Percentiles rank a stretch among this genome's conserved stretches.
phyloP scores from a whole-genome alignment of 2,329 filamentous ascomycete species.

The Hymenoscyphus linearis region DNA sequence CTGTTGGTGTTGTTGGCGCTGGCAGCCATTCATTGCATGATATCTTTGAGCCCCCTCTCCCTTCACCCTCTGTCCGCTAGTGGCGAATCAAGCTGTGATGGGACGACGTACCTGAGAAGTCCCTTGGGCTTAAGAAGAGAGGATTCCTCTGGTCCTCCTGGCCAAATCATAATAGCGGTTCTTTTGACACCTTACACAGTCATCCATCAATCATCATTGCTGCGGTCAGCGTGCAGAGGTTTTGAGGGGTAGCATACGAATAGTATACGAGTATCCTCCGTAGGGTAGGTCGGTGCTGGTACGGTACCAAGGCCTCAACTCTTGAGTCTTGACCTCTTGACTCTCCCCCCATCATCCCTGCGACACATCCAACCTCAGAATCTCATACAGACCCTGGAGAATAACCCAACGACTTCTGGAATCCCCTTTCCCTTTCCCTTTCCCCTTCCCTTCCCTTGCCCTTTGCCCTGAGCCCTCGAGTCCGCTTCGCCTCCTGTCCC shows the following conservation, averaged over 20 bases:
- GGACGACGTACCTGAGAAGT: no score
- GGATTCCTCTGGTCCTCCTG: neutral
- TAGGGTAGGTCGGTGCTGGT: no score
- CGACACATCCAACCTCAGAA: constrained; percentile 2
- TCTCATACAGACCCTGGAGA: constrained; percentile 2
- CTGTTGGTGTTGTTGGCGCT: neutral
- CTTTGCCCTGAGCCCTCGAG: no score
- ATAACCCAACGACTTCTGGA: neutral
- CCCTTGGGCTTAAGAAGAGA: neutral
- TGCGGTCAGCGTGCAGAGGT: neutral
- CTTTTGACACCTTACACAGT: neutral
- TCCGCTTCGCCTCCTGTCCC: neutral
- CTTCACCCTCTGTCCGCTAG: neutral
- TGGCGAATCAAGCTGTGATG: neutral
- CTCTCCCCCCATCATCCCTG: constrained; percentile 1
- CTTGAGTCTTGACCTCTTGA: neutral
- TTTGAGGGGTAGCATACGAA: no score
- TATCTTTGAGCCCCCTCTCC: neutral
- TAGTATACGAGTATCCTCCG: no score
- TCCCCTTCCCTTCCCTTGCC: neutral
- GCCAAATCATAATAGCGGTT: neutral
- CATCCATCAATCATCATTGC: neutral
- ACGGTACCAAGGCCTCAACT: neutral
- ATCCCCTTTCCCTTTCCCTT: neutral
- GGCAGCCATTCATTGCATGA: neutral